Evolutionary conservation across 1,139 yeast species (phyloP).

Genomic region (Yamadazyma buinensis): DNA sequence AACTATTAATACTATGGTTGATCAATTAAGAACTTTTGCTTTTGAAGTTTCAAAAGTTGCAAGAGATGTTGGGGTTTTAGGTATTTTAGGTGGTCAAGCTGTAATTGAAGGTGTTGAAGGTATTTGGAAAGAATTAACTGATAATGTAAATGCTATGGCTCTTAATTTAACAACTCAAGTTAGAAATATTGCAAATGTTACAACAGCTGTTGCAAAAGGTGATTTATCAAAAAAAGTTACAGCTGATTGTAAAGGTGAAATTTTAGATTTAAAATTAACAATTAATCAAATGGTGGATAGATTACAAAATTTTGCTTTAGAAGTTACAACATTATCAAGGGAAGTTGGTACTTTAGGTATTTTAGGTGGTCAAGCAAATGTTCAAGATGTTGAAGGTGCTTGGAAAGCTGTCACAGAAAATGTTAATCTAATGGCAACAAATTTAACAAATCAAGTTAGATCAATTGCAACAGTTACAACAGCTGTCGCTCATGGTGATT

Average conservation of each 20-base stretch:
- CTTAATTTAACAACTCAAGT: constrained; percentile 82
- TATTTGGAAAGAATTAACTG: constrained; percentile 86
- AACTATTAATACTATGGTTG: constrained; percentile 85
- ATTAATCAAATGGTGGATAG: constrained; percentile 88
- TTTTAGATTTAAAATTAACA: constrained; percentile 73
- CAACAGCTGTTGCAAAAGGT: constrained; percentile 91
- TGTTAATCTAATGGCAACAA: constrained; percentile 86
- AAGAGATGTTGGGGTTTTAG: constrained; percentile 86
- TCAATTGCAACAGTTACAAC: constrained; percentile 89
- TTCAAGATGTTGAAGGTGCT: constrained; percentile 89
- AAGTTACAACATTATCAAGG: constrained; percentile 80
- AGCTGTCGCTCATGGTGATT: constrained; percentile 89
- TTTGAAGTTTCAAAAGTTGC: constrained; percentile 87
- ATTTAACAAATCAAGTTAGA: constrained; percentile 84
- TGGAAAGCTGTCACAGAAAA: constrained; percentile 92
- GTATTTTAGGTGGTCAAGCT: constrained; percentile 86
- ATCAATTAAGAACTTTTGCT: constrained; percentile 81
- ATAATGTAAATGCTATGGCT: constrained; percentile 90
- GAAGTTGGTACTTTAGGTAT: constrained; percentile 91
- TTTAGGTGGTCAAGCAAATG: constrained; percentile 88
- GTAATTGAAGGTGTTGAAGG: constrained; percentile 81
- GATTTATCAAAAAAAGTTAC: constrained; percentile 82
- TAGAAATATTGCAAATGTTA: constrained; percentile 84
- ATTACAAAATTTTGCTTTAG: constrained; percentile 82
- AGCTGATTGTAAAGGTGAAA: constrained; percentile 88